These are phyloP conservation scores for Acer negundo DNA, from an alignment of 345 rosid genomes.

Conservation along the genomic window DNA sequence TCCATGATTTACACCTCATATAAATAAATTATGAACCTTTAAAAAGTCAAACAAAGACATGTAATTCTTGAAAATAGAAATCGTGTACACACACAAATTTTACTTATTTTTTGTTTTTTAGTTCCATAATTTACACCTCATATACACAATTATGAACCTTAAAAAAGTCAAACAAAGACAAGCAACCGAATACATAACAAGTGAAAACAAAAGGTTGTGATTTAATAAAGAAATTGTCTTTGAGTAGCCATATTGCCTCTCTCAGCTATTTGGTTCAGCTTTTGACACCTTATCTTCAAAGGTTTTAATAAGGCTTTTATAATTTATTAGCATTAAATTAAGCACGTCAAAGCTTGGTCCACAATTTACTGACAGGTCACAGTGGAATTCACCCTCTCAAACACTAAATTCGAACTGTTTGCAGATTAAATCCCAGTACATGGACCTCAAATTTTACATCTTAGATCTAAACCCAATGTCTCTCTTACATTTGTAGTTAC, in stretches of 20 bases:
- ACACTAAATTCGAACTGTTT: background rate
- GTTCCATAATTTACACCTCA: background rate
- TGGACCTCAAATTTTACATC: background rate
- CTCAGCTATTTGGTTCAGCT: background rate
- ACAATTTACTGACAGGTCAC: background rate
- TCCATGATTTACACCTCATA: background rate
- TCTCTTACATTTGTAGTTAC: background rate
- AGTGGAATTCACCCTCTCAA: background rate
- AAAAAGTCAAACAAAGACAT: background rate
- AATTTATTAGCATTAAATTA: background rate
- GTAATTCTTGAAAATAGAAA: no score
- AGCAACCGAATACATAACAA: background rate
- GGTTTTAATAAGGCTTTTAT: background rate
- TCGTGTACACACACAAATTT: no score
- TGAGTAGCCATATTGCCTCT: background rate
- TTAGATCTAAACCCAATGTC: background rate
- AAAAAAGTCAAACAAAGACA: background rate
- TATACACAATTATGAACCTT: background rate
- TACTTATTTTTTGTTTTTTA: no score
- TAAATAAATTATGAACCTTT: background rate
- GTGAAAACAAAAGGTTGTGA: background rate
- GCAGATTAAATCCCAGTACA: background rate
- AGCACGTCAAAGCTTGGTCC: background rate
- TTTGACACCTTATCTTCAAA: background rate
- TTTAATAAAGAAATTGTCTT: background rate